Conservation (phyloP, 2,329 filamentous ascomycete genomes). For the Aspergillus brasiliensis region DNA sequence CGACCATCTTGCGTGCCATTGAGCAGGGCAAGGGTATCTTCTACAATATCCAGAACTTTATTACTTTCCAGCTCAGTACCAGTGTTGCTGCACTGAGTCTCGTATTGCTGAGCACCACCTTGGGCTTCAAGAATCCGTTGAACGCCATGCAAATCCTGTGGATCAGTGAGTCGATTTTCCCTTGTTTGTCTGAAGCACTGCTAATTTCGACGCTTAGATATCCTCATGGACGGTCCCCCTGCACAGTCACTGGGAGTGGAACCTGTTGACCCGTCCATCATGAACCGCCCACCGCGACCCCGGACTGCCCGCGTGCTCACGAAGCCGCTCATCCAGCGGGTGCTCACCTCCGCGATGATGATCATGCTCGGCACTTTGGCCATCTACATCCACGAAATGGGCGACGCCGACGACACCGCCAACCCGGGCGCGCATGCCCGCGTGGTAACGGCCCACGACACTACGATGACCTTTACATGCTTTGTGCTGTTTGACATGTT, state of each 20-base stretch:
- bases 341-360: conserved; percentile 81
- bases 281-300: conserved; percentile 84
- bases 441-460: conserved; percentile 85
- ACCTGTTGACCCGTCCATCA: conserved; percentile 89
- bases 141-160: conserved; percentile 99
- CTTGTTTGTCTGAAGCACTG: conserved; percentile 2
- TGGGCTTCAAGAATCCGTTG: conserved; percentile 91
- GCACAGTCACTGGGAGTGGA: conserved; percentile 97
- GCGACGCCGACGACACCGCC: conserved; percentile 60
- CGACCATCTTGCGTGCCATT: conserved; percentile 88
- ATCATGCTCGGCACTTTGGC: conserved; percentile 92
- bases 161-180: conserved; percentile 76
- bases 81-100: conserved; percentile 90
- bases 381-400: conserved; percentile 91
- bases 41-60: conserved; percentile 99
- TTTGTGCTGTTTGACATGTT: conserved; percentile 99
- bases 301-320: conserved; percentile 92
- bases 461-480: conserved; percentile 98
- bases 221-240: conserved; percentile 98
- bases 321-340: conserved; percentile 74
- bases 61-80: conserved; percentile 97
- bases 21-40: conserved; percentile 99
- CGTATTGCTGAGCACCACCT: conserved; percentile 86
- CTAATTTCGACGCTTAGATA: conserved; percentile 63
- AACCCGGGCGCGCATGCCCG: conserved; percentile 49